These are phyloP conservation scores for Penicillium turbatum DNA, from an alignment of 495 filamentous ascomycete genomes.

Conservation along the genomic window DNA sequence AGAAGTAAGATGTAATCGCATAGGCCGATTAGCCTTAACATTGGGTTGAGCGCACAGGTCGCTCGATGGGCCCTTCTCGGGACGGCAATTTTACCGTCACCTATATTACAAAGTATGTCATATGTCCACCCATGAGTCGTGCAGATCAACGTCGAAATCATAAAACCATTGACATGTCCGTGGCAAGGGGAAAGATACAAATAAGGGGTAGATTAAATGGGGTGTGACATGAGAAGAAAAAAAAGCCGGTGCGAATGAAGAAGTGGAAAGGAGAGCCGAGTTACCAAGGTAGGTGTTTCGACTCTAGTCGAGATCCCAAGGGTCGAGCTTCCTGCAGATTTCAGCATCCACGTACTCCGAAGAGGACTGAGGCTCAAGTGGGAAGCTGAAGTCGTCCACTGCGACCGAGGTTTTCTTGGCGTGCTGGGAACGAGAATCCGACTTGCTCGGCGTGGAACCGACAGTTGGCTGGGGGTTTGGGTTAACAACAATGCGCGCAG, in stretches of 20 bases:
- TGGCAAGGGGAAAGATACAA: conserved; percentile 1
- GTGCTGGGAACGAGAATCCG: conserved; percentile 6
- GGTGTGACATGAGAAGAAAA: conserved; percentile 1
- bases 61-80: too few relatives aligned
- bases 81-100: too few relatives aligned
- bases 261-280: not conserved
- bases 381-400: conserved; percentile 43
- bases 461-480: conserved; percentile 13
- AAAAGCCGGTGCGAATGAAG: conserved; percentile 4
- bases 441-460: conserved; percentile 16
- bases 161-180: conserved; percentile 9
- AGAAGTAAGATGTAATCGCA: too few relatives aligned
- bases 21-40: too few relatives aligned
- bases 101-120: conserved; percentile 14
- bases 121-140: conserved; percentile 13
- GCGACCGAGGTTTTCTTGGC: not conserved
- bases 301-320: conserved; percentile 33
- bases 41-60: too few relatives aligned
- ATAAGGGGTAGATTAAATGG: conserved; percentile 16
- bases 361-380: conserved; percentile 34
- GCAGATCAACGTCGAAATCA: conserved; percentile 16
- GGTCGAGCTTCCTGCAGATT: conserved; percentile 21
- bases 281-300: not conserved
- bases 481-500: conserved; percentile 66
- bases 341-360: conserved; percentile 28